Evolutionary conservation across 2,329 filamentous ascomycete genomes (phyloP), one percentile per base, ranked within the genome.

Genomic region (Ophiocordyceps sinensis): DNA sequence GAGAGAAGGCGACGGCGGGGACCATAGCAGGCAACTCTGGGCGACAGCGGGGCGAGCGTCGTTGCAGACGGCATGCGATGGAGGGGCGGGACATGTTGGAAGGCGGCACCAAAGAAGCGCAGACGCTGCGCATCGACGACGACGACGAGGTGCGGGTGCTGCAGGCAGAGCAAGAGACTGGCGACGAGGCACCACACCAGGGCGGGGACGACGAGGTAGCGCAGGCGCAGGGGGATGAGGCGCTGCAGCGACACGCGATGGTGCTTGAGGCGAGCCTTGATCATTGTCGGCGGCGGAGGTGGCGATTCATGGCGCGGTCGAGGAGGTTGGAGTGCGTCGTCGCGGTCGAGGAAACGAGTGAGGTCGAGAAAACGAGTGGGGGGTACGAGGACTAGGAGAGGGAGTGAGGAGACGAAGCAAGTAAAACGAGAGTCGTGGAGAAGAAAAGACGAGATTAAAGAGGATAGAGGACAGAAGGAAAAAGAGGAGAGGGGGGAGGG

Each of bases 1-100:
- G 41, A 37, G 19, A 45, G 38, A 13, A 40, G 23, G 1, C 19
- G 36, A 2, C 34, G 79, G 70, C 1, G 71, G 72, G 15, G 73
- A 73, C 0, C 42, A 4, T n/a, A 30, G 28, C 42, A 43, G 13
- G 42, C 6, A 3, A 41, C 26, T 6, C 38, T 34, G 15, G 14
- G 23, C 3, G 29, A 15, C 15, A 41, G 36, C n/a, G 36, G 28
- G 5, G 23, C 13, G 3, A 17, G n/a, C 4, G 32, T 14, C 12
- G 32, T 14, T 10, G 32, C 13, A 7, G n/a, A 17, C 13, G 15
- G 9, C 32, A 35, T 35, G 32, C 32, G 32, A 5, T 14, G 32
- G 14, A 15, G 3, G 32, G 32, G n/a, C 32, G n/a, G 14, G 13
- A 6, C 32, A 35, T 35, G 31, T 3, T 19, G 3, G 9, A 26